Evolutionary conservation across 2,329 filamentous ascomycete genomes (phyloP), one percentile per base, ranked within the genome.

Genomic region (Tolypocladium ovalisporum): DNA sequence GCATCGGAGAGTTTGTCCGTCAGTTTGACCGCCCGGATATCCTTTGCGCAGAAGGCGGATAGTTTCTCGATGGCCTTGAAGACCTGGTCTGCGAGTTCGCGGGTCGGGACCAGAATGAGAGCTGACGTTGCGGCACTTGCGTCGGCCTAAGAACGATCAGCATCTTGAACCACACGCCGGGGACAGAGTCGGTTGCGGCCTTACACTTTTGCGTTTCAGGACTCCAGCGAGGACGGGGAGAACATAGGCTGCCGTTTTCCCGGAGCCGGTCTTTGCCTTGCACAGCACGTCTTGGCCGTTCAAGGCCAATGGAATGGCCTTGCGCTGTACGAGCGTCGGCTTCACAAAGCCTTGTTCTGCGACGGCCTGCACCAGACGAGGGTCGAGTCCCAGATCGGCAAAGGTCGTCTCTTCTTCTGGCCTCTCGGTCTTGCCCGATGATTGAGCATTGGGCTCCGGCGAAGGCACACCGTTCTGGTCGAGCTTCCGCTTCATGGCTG

Each of bases 191-290:
- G 15, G 19, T 10, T 7, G 24, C 9, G 15, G 62, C 74, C 22
- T n/a, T 71, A 86, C 84, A 65, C 81, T 74, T 73, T 96, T 96
- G 63, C 84, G 83, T 68, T 87, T 89, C 57, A 99, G 75, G 60
- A 96, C 89, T 39, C 83, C 82, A 64, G 96, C 88, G 19, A 99
- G 75, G n/a, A 96, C 81, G 1, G 94, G 94, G 47, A 99, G 79
- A 8, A 96, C 77, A 70, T 97, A 97, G 54, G 94, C 93, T n/a
- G 90, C 90, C 13, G 94, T 99, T 79, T 99, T 99, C 64, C 94
- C 94, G 4, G 92, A 96, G 15, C 94, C 94, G 6, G 94, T 97
- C 72, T 93, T 95, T 40, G 93, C 90, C 68, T 93, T 91, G 56
- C 91, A 92, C 42, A 97, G 78, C 53, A 99, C 85, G 78, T 97